Conservation (phyloP, 2,329 filamentous ascomycete genomes). For the Pseudogymnoascus pannorum region DNA sequence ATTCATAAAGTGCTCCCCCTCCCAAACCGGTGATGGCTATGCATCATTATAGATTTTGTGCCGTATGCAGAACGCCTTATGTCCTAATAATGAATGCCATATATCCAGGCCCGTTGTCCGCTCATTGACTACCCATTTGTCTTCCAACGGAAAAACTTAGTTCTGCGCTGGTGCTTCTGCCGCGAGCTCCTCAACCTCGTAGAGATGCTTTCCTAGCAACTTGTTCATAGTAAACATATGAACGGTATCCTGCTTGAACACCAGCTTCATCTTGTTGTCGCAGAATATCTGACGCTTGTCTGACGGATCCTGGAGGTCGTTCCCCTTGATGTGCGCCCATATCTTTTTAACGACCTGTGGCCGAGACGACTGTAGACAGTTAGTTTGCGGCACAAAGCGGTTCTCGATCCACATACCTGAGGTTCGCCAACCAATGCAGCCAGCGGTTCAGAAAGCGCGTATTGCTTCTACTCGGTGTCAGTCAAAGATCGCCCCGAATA, state of each 20-base stretch:
- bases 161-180: constrained; percentile 20
- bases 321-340: constrained; percentile 88
- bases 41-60: neutral
- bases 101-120: constrained; percentile 2
- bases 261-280: constrained; percentile 81
- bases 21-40: neutral
- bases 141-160: neutral
- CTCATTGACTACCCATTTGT: neutral
- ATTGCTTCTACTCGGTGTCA: constrained; percentile 49
- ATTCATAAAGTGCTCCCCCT: neutral
- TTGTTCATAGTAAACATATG: constrained; percentile 99
- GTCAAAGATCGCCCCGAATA: neutral
- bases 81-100: constrained; percentile 1
- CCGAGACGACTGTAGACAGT: constrained; percentile 62
- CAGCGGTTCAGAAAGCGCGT: constrained; percentile 64
- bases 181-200: constrained; percentile 63
- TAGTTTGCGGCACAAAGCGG: neutral
- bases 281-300: constrained; percentile 92
- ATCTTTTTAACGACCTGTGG: constrained; percentile 95
- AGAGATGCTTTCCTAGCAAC: constrained; percentile 81
- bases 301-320: constrained; percentile 79
- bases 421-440: constrained; percentile 63
- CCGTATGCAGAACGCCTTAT: neutral
- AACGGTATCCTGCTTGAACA: constrained; percentile 85
- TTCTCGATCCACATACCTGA: constrained; percentile 42